Conservation (phyloP, 2,329 filamentous ascomycete species). For the Aureobasidium sp. region DNA sequence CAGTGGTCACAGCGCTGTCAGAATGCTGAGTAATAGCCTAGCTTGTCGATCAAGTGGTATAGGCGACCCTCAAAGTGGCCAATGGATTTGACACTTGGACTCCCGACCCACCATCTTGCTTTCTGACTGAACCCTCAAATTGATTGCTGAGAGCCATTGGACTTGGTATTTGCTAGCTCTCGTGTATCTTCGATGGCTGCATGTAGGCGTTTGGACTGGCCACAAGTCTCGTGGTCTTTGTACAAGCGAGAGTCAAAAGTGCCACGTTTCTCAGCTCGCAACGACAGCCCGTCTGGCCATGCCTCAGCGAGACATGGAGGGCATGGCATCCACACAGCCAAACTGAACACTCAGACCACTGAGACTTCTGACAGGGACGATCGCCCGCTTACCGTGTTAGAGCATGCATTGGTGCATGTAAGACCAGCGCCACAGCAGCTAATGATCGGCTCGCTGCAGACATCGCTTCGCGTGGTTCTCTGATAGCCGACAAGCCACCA, state of each 20-base stretch:
- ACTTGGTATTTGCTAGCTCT: background rate
- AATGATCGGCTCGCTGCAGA: background rate
- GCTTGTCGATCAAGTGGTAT: no score
- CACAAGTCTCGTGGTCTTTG: background rate
- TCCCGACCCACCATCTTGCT: background rate
- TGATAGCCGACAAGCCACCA: background rate
- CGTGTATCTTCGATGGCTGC: background rate
- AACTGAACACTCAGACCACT: background rate
- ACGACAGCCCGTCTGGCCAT: background rate
- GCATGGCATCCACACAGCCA: background rate
- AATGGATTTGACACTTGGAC: background rate
- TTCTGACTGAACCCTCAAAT: background rate
- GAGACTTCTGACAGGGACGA: background rate
- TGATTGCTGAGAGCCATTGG: background rate
- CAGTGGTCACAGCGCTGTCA: no score
- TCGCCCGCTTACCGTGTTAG: constrained; percentile 1
- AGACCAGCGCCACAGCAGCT: background rate
- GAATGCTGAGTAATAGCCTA: no score
- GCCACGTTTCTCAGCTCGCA: background rate
- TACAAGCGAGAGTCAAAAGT: constrained; percentile 5
- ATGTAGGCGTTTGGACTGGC: background rate
- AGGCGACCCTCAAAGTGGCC: no score
- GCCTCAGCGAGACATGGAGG: constrained; percentile 1
- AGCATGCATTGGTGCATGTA: constrained; percentile 5
- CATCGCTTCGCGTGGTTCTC: constrained; percentile 1